Percentiles rank a stretch among this genome's conserved stretches.
phyloP scores from a whole-genome alignment of 2,329 filamentous ascomycete species.

The Sporothrix humicola region DNA sequence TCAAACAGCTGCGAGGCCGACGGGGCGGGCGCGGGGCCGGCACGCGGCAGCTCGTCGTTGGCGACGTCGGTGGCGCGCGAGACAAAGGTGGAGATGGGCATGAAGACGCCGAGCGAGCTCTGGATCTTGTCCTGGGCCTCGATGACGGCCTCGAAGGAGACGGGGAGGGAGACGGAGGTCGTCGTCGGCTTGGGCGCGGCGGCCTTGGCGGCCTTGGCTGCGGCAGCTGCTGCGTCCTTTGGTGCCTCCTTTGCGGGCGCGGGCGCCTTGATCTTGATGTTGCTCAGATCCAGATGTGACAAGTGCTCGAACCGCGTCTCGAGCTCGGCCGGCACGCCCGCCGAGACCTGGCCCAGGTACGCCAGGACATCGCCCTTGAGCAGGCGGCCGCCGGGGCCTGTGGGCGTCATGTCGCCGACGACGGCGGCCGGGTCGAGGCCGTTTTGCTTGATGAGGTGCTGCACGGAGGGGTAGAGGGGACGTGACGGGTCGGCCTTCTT shows the following conservation, averaged over 20 bases:
- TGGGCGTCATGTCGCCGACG: slow-evolving; percentile 80
- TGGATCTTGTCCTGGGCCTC: slow-evolving; percentile 82
- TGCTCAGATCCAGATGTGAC: slow-evolving; percentile 86
- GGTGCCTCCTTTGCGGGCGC: slow-evolving; percentile 46
- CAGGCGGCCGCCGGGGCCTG: slow-evolving; percentile 84
- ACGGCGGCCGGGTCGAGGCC: slow-evolving; percentile 73
- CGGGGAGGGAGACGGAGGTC: slow-evolving; percentile 69
- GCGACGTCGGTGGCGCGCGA: slow-evolving; percentile 82
- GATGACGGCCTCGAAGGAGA: slow-evolving; percentile 79
- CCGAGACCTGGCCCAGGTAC: slow-evolving; percentile 78
- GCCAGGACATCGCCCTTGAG: slow-evolving; percentile 96
- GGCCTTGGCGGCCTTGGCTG: slow-evolving; percentile 38
- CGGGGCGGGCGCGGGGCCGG: slow-evolving; percentile 63
- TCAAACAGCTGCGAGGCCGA: slow-evolving; percentile 86
- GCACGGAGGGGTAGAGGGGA: slow-evolving; percentile 77
- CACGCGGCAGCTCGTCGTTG: slow-evolving; percentile 80
- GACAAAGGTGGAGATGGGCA: slow-evolving; percentile 87
- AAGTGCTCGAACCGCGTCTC: slow-evolving; percentile 76
- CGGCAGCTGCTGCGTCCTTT: slow-evolving; percentile 46
- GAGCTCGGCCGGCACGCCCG: slow-evolving; percentile 72
- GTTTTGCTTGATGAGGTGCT: slow-evolving; percentile 78
- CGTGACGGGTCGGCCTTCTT: slow-evolving; percentile 62
- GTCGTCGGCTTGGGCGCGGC: slow-evolving; percentile 47
- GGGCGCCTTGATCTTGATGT: slow-evolving; percentile 75
- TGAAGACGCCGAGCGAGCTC: slow-evolving; percentile 74